Evolutionary conservation across 176 grass and related monocot species (phyloP), one percentile per base, ranked within the genome.

Genomic region (Oryza meridionalis): DNA sequence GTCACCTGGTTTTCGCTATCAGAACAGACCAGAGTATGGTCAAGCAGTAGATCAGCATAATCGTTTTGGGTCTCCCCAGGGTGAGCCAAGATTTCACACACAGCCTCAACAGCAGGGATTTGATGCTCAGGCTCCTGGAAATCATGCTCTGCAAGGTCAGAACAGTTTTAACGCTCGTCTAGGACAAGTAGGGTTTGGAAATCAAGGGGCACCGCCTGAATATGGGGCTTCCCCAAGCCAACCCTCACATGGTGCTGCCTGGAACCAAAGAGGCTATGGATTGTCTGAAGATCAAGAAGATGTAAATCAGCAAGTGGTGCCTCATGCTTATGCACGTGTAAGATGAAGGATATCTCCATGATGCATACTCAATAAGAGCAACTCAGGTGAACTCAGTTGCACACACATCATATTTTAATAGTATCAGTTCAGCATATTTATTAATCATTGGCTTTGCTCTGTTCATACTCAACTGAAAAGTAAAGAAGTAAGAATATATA

Each of bases 71-170:
- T 76, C 50, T 74, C 22, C 17, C 35, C 71, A 76, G 27, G 44
- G 15, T 4, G n/a, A 55, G 38, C 17, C 24, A 81, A 51, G 67
- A 55, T 22, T 58, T 83, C 27, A 40, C 65, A 76, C 65, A 82
- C 53, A 76, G 69, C 15, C 76, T 83, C 83, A 2, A 15, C 75
- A 58, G 7, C 49, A 86, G 37, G 44, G 70, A 55, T 86, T 85
- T 66, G 69, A 44, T 83, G 76, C 74, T 78, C 70, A 67, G 37
- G 22, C 72, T 44, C 64, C 9, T 16, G 55, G 78, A 76, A 26
- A 67, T 75, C 62, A 62, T 75, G 72, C 70, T 49, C 35, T n/a
- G 21, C 70, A 87, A 58, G 51, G 21, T 62, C 31, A 62, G 73
- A 81, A 31, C 24, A 72, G 19, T 67, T 76, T 63, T 33, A 79